These are phyloP conservation scores for Harringtonia aguacate DNA, from an alignment of 2,329 filamentous ascomycete genomes.

Conservation along the genomic window DNA sequence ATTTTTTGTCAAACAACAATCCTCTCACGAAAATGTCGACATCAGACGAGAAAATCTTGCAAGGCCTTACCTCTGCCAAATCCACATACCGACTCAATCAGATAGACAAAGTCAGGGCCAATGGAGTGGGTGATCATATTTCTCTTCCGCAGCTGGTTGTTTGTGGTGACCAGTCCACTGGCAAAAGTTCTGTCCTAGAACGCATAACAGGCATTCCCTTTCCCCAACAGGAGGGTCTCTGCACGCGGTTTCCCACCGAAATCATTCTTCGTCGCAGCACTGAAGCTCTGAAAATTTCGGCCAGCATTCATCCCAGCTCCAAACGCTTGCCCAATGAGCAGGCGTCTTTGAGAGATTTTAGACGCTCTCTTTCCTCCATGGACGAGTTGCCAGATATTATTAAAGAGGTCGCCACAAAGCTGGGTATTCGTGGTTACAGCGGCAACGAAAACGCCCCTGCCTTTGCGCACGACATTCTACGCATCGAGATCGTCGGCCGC, in stretches of 20 bases:
- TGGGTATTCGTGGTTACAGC: too few relatives aligned
- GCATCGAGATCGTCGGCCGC: slow-evolving; percentile 35
- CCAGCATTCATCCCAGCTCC: too few relatives aligned
- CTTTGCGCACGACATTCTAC: slow-evolving; percentile 34
- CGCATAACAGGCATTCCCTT: slow-evolving; percentile 51
- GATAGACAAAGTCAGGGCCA: slow-evolving; percentile 24
- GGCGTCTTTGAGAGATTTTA: too few relatives aligned
- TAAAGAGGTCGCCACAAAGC: too few relatives aligned
- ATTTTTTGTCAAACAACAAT: too few relatives aligned
- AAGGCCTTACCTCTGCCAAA: too few relatives aligned
- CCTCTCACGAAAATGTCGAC: too few relatives aligned
- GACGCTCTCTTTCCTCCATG: too few relatives aligned
- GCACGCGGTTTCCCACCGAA: slow-evolving; percentile 52
- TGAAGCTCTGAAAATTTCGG: neutral
- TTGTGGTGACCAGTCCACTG: slow-evolving; percentile 48
- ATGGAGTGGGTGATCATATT: slow-evolving; percentile 24
- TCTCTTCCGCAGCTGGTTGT: slow-evolving; percentile 39
- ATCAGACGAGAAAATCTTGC: too few relatives aligned
- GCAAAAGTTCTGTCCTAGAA: slow-evolving; percentile 54
- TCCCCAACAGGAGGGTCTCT: slow-evolving; percentile 43
- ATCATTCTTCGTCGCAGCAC: slow-evolving; percentile 39
- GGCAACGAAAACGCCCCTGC: slow-evolving; percentile 5
- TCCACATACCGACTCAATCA: too few relatives aligned
- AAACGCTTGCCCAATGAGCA: too few relatives aligned
- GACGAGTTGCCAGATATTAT: too few relatives aligned